Percentiles rank a stretch among this genome's conserved stretches.
Conservation (phyloP, 2,329 filamentous ascomycete species). For the Diaporthe humulicola region DNA sequence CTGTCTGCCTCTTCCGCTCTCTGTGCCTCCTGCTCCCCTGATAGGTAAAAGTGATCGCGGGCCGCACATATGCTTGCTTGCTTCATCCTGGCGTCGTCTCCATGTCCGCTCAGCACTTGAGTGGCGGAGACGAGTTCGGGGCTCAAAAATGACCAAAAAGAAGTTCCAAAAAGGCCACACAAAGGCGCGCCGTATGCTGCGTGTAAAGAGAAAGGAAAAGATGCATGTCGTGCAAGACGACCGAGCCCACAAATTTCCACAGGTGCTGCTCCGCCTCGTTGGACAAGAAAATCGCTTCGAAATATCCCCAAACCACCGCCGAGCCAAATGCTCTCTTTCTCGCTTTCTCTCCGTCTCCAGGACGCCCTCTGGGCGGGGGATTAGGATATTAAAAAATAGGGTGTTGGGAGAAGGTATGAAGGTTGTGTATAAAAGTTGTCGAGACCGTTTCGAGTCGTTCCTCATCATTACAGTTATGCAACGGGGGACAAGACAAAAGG, state of each 20-base stretch:
- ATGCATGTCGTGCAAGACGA: slow-evolving; percentile 11
- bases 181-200: slow-evolving; percentile 29
- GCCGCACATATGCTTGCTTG: slow-evolving; percentile 6
- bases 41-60: slow-evolving; percentile 3
- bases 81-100: neutral
- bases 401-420: slow-evolving; percentile 34
- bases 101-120: slow-evolving; percentile 34
- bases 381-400: slow-evolving; percentile 39
- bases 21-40: neutral
- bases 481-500: slow-evolving; percentile 11
- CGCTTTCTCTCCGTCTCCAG: neutral
- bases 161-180: slow-evolving; percentile 20
- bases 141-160: slow-evolving; percentile 1
- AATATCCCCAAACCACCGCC: slow-evolving; percentile 36
- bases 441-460: slow-evolving; percentile 31
- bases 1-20: neutral
- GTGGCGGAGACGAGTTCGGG: slow-evolving; percentile 6
- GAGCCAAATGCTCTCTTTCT: slow-evolving; percentile 20
- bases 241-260: slow-evolving; percentile 11
- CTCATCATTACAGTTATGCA: slow-evolving; percentile 33
- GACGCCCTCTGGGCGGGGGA: slow-evolving; percentile 19
- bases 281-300: slow-evolving; percentile 22
- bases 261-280: slow-evolving; percentile 6
- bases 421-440: neutral
- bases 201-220: slow-evolving; percentile 7